Evolutionary conservation across 2,329 filamentous ascomycete species (phyloP).

Genomic region (Tolypocladium endophyticum): DNA sequence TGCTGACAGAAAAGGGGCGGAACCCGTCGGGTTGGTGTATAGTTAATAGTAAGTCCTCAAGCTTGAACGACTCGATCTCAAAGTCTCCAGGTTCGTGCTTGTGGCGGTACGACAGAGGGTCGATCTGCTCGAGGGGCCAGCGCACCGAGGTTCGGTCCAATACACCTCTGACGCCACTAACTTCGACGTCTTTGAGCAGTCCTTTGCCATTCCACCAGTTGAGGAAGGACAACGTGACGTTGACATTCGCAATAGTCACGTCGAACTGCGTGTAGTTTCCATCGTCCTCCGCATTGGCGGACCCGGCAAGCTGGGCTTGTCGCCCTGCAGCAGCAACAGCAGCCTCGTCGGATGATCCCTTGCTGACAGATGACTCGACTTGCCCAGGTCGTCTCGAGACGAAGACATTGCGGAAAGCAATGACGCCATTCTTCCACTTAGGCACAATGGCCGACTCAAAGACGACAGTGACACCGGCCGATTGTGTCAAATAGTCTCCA

Average conservation of each 20-base stretch:
- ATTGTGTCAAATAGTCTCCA: conserved; percentile 90
- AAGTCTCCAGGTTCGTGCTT: conserved; percentile 88
- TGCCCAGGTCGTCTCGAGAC: conserved; percentile 86
- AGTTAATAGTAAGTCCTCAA: conserved; percentile 86
- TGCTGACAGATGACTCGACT: conserved; percentile 70
- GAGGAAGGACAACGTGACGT: conserved; percentile 92
- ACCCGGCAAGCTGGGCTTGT: conserved; percentile 26
- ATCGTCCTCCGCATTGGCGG: conserved; percentile 52
- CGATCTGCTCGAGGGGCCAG: conserved; percentile 53
- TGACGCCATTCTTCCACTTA: conserved; percentile 89
- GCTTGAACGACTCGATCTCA: conserved; percentile 91
- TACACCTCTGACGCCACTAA: conserved; percentile 86
- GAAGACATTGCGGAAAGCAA: conserved; percentile 93
- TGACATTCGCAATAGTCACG: conserved; percentile 85
- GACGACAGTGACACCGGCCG: conserved; percentile 83
- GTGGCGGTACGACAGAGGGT: conserved; percentile 81
- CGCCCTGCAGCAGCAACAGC: conserved; percentile 72
- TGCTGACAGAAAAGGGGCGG: conserved; percentile 89
- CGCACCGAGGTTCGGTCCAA: conserved; percentile 78
- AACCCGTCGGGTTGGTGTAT: conserved; percentile 85
- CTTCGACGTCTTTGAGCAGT: conserved; percentile 79
- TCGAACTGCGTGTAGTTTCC: conserved; percentile 98
- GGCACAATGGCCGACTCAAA: conserved; percentile 98
- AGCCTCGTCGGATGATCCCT: conserved; percentile 82
- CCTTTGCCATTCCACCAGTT: conserved; percentile 99